A percentile compares a stretch with the other conserved stretches of the same genome.
These are phyloP conservation scores for Leccinum fibrillosum DNA, from an alignment of 768 basidiomycete species.

Conservation along the genomic window DNA sequence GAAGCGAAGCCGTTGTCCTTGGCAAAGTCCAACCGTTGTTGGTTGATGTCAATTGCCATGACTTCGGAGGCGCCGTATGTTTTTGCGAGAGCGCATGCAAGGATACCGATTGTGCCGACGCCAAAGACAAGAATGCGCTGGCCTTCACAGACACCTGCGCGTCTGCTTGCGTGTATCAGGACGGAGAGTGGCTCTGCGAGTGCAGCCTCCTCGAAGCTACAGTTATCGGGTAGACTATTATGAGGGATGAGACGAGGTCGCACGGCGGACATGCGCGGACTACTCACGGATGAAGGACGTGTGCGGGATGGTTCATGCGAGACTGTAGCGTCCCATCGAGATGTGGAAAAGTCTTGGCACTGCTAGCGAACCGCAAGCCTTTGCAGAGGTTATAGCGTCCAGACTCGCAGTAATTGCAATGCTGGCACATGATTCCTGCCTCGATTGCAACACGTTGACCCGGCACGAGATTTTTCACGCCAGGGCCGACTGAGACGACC, in stretches of 20 bases:
- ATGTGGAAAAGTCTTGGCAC: slow-evolving; percentile 90
- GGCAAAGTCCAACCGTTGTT: slow-evolving; percentile 76
- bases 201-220: slow-evolving; percentile 77
- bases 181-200: slow-evolving; percentile 95
- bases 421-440: slow-evolving; percentile 84
- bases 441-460: slow-evolving; percentile 94
- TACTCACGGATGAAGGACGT: slow-evolving; percentile 83
- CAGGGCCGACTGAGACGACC: slow-evolving; percentile 78
- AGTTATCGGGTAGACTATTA: slow-evolving; percentile 66
- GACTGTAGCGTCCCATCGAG: slow-evolving; percentile 88
- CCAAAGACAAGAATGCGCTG: slow-evolving; percentile 86
- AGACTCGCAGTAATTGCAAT: slow-evolving; percentile 63
- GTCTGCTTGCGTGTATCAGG: slow-evolving; percentile 61
- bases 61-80: slow-evolving; percentile 67
- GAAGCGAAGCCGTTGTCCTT: slow-evolving; percentile 71
- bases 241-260: slow-evolving; percentile 10
- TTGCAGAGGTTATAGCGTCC: slow-evolving; percentile 95
- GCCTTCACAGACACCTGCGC: slow-evolving; percentile 43
- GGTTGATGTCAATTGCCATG: slow-evolving; percentile 85
- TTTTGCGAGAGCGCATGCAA: slow-evolving; percentile 79
- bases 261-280: background rate
- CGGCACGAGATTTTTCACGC: slow-evolving; percentile 57
- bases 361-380: slow-evolving; percentile 83
- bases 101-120: slow-evolving; percentile 89
- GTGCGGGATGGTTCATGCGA: slow-evolving; percentile 84